Evolutionary conservation across 495 filamentous ascomycete genomes (phyloP).

Genomic region (Aspergillus bridgeri): DNA sequence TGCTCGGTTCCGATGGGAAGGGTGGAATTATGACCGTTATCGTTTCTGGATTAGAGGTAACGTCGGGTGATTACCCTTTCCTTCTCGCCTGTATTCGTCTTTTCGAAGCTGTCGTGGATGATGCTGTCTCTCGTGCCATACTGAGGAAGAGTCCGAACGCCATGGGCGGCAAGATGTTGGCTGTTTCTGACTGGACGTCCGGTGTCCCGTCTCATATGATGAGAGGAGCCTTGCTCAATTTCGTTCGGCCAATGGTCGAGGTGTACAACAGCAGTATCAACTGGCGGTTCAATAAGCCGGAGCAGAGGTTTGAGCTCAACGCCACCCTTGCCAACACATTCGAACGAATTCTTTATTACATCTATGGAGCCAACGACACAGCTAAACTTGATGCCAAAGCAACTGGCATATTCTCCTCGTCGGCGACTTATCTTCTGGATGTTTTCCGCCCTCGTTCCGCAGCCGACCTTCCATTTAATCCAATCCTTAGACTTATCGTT

Average conservation of each 20-base stretch:
- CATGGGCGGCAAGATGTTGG: slow-evolving; percentile 47
- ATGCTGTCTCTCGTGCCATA: slow-evolving; percentile 68
- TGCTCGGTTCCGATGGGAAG: slow-evolving; percentile 69
- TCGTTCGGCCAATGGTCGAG: slow-evolving; percentile 70
- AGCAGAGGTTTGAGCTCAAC: slow-evolving; percentile 62
- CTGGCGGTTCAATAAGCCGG: slow-evolving; percentile 72
- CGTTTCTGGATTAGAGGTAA: slow-evolving; percentile 70
- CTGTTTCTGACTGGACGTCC: slow-evolving; percentile 55
- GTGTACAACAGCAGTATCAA: slow-evolving; percentile 75
- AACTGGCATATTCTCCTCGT: slow-evolving; percentile 60
- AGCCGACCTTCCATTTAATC: slow-evolving; percentile 69
- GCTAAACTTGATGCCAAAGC: slow-evolving; percentile 53
- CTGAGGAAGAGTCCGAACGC: slow-evolving; percentile 60
- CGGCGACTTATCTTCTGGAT: slow-evolving; percentile 71
- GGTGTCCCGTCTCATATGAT: slow-evolving; percentile 76
- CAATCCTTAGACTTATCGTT: slow-evolving; percentile 67
- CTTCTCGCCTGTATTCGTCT: slow-evolving; percentile 66
- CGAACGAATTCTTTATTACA: slow-evolving; percentile 64
- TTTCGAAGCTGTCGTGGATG: slow-evolving; percentile 72
- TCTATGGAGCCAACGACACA: slow-evolving; percentile 66
- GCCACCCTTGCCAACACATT: slow-evolving; percentile 62
- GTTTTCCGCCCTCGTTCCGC: slow-evolving; percentile 68
- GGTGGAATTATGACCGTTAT: slow-evolving; percentile 71
- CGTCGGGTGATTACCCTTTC: slow-evolving; percentile 71
- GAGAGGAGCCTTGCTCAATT: slow-evolving; percentile 64